Evolutionary conservation across 768 basidiomycete species (phyloP), one percentile per base, ranked within the genome.

Genomic region (Tricholomella constricta): DNA sequence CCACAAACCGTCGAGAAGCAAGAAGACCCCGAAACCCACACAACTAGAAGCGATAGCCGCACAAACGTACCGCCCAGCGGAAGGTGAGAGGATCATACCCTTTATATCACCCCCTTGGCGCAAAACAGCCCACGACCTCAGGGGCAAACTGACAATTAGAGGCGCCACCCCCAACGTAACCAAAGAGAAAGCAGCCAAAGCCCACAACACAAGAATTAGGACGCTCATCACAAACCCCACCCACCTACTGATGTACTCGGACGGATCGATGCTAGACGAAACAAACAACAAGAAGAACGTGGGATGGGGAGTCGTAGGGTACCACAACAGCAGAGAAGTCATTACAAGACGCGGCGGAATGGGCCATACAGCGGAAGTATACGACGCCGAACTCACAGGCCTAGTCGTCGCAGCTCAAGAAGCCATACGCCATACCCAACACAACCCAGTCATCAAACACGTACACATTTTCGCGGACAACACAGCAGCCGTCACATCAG

Each of bases 391-490:
- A n/a, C n/a, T n/a, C n/a, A n/a, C n/a, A n/a, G n/a, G n/a, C n/a
- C n/a, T n/a, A n/a, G n/a, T n/a, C n/a, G n/a, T n/a, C n/a, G n/a
- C n/a, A 2, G 52, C 60, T 14, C 45, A 44, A 6, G 27, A 40
- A n/a, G 64, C 60, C 11, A 45, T 43, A 6, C 20, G 41, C n/a
- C 56, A 23, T 19, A 29, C 55, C 2, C 23, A 31, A 26, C 12
- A 26, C 4, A 49, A 56, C 43, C 55, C 45, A 8, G 15, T 48
- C 9, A 49, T 69, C 42, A 20, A 19, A 3, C 53, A 62, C 46
- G 49, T 69, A 20, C 47, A 57, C 51, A 54, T 67, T 41, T 70
- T 54, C 44, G 54, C 65, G n/a, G n/a, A n/a, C n/a, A n/a, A n/a
- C n/a, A n/a, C n/a, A n/a, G n/a, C n/a, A n/a, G n/a, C n/a, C n/a